Evolutionary conservation across 805 yeast species (phyloP).

Genomic region (Lipomyces yamadae): DNA sequence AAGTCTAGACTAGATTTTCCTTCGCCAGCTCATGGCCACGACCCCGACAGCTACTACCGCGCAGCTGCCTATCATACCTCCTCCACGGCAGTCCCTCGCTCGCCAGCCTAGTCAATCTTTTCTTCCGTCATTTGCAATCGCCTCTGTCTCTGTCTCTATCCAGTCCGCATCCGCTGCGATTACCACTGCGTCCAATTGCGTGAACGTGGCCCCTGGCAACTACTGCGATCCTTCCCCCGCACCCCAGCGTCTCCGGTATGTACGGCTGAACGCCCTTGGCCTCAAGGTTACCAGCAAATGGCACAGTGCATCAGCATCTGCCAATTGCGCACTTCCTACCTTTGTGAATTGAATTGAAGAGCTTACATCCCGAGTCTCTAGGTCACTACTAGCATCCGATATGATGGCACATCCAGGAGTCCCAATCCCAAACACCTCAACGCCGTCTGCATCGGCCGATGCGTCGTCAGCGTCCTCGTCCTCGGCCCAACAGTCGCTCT

Average conservation of each 20-base stretch:
- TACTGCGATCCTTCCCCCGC: constrained; percentile 27
- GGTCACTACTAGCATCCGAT: constrained; percentile 24
- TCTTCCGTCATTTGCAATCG: constrained; percentile 15
- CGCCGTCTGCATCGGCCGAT: constrained; percentile 2
- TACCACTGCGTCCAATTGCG: constrained; percentile 25
- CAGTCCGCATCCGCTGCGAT: constrained; percentile 29
- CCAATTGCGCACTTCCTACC: not conserved
- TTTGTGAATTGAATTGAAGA: not conserved
- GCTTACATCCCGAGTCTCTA: not conserved
- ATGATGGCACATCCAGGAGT: constrained; percentile 20
- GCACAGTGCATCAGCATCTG: not conserved
- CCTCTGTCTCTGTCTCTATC: constrained; percentile 27
- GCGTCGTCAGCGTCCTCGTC: not conserved
- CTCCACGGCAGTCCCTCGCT: constrained; percentile 26
- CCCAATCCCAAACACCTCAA: constrained; percentile 10
- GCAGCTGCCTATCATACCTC: constrained; percentile 15
- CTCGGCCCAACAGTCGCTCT: not conserved
- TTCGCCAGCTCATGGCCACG: constrained; percentile 16
- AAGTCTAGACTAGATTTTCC: not conserved
- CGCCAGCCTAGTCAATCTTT: constrained; percentile 14
- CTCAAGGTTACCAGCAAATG: not conserved
- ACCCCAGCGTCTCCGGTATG: constrained; percentile 28
- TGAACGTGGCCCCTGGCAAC: constrained; percentile 21
- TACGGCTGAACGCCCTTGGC: not conserved
- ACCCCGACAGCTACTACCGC: constrained; percentile 20